A percentile compares a stretch with the other conserved stretches of the same genome.
Evolutionary conservation across 495 filamentous ascomycete genomes (phyloP).

Genomic region (Bombardia bombarda): DNA sequence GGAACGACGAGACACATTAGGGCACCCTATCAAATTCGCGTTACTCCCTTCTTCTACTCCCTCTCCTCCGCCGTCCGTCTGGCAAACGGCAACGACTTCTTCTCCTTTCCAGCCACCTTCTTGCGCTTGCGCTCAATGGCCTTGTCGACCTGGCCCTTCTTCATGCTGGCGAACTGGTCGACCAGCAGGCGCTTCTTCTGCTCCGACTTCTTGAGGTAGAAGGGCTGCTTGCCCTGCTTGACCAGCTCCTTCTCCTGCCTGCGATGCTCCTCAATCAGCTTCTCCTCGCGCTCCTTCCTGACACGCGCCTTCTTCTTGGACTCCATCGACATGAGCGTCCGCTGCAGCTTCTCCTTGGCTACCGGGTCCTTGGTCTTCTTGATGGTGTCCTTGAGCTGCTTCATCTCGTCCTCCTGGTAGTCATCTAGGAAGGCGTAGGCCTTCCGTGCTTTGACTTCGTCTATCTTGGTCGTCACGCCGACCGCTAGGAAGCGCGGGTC

Average conservation of each 20-base stretch:
- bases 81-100: constrained; percentile 64
- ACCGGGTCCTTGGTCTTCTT: constrained; percentile 55
- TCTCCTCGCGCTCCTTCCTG: constrained; percentile 55
- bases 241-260: constrained; percentile 77
- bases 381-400: constrained; percentile 56
- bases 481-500: constrained; percentile 72
- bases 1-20: no score
- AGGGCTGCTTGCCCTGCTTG: constrained; percentile 83
- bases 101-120: constrained; percentile 75
- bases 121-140: constrained; percentile 75
- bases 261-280: constrained; percentile 63
- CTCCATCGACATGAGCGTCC: constrained; percentile 59
- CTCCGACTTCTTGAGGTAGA: constrained; percentile 84
- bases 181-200: constrained; percentile 75
- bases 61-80: constrained; percentile 41
- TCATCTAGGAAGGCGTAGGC: constrained; percentile 82
- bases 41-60: no score
- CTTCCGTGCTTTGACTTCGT: constrained; percentile 48
- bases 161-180: constrained; percentile 72
- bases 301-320: constrained; percentile 59
- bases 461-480: constrained; percentile 26
- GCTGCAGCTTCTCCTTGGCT: constrained; percentile 58
- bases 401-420: constrained; percentile 74
- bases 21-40: no score
- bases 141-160: constrained; percentile 69